Evolutionary conservation across 1,284 basidiomycete genomes (phyloP), one percentile per base, ranked within the genome.

Genomic region (Boletellus deceptivus): DNA sequence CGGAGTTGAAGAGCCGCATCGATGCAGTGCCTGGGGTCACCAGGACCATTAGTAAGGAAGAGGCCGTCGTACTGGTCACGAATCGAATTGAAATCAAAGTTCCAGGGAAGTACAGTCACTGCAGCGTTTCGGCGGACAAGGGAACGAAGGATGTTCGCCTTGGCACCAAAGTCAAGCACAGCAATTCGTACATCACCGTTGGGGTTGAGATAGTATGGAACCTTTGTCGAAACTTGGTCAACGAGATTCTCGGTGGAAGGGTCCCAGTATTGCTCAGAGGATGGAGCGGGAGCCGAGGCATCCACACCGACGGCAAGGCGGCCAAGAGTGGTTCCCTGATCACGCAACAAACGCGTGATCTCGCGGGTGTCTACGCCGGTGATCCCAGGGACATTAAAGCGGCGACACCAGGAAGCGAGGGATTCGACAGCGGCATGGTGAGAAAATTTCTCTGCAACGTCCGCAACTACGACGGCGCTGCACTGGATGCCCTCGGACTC

Each of bases 291-390:
- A 6, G 79, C 70, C 4, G 78, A 74, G 7, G 80, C 79, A 61
- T 98, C 93, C 2, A 77, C 68, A 6, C 96, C 97, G 49, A 98
- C 72, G 18, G 91, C 89, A 47, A 99, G 76, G 46, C 91, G 89
- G 50, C 96, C 96, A 13, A 99, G 86, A 1, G 96, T 99, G 7
- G 96, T 98, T 43, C 96, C 96, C 66, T 98, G 95, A 68, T 98
- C 93, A 60, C 96, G 91, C 43, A 99, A 81, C 4, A 99, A 78
- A 31, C 83, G 83, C 16, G 97, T 99, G 67, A 99, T 91, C 18
- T 96, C 96, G 52, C 96, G 93, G 22, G 97, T 99, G 70, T 99
- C 96, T 56, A 99, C 92, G 43, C 94, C 97, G 8, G 94, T 94
- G 65, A 99, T 89, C 54, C 91, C 96, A 31, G 96, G 96, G 13